phyloP scores from a whole-genome alignment of 768 basidiomycete genomes.

The Rhizopogon vulgaris region DNA sequence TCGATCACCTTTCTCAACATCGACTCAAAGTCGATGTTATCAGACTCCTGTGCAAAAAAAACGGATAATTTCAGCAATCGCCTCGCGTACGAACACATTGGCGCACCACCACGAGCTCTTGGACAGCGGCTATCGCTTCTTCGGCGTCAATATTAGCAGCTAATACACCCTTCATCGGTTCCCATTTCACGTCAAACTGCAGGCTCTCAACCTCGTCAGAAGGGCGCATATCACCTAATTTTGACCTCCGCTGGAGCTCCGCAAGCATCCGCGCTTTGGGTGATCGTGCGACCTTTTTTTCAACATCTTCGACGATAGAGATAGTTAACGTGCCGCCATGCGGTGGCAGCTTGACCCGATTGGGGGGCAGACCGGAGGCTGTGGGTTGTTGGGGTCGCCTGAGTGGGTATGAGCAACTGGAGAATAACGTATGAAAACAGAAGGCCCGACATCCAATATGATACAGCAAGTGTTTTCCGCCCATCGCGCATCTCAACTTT shows the following conservation, averaged over 20 bases:
- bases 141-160: conserved; percentile 50
- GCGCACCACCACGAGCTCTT: conserved; percentile 54
- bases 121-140: conserved; percentile 36
- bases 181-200: conserved; percentile 71
- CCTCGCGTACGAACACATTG: neutral
- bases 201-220: conserved; percentile 76
- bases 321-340: conserved; percentile 72
- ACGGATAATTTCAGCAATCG: neutral
- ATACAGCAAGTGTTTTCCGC: conserved; percentile 60
- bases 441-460: conserved; percentile 80
- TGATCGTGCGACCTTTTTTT: conserved; percentile 44
- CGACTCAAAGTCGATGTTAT: conserved; percentile 68
- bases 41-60: conserved; percentile 43
- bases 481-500: conserved; percentile 63
- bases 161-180: conserved; percentile 61
- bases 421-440: neutral
- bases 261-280: conserved; percentile 50
- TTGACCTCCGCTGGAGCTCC: conserved; percentile 58
- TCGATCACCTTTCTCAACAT: conserved; percentile 59
- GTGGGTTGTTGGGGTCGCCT: conserved; percentile 35
- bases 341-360: conserved; percentile 41
- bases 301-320: conserved; percentile 52
- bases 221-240: conserved; percentile 45
- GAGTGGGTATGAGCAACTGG: conserved; percentile 1
- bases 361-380: conserved; percentile 19